A percentile compares a stretch with the other conserved stretches of the same genome.
phyloP scores from a whole-genome alignment of 768 basidiomycete species.

The Boletus reticuloceps region DNA sequence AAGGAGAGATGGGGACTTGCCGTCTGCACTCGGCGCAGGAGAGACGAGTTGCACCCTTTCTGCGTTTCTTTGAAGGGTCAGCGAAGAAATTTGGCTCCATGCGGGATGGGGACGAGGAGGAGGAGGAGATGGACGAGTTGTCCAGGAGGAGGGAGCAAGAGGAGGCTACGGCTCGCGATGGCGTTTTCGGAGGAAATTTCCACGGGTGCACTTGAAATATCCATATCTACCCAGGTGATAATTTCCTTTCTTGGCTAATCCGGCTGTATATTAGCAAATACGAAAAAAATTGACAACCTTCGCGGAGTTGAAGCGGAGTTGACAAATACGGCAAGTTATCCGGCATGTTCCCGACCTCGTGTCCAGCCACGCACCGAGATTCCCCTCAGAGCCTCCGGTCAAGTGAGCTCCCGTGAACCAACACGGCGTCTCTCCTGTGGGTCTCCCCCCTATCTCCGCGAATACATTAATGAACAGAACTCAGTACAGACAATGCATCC shows the following conservation, averaged over 20 bases:
- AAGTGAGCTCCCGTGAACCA: constrained; percentile 5
- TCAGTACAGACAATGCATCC: too few species aligned
- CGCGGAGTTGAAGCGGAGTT: constrained; percentile 26
- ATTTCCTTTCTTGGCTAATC: constrained; percentile 25
- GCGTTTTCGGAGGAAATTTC: constrained; percentile 17
- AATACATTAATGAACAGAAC: too few species aligned
- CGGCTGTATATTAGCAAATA: constrained; percentile 17
- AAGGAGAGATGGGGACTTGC: constrained; percentile 31
- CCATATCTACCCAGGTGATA: constrained; percentile 7
- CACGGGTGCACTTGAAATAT: constrained; percentile 14
- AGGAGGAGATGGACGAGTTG: not conserved
- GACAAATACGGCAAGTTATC: not conserved
- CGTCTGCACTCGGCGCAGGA: constrained; percentile 81
- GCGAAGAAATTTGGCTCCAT: constrained; percentile 29
- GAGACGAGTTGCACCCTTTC: constrained; percentile 72
- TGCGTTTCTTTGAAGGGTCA: constrained; percentile 50
- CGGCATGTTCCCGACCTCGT: constrained; percentile 19
- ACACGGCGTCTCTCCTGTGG: not conserved
- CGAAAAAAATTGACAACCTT: constrained; percentile 7
- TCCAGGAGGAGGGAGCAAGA: constrained; percentile 24
- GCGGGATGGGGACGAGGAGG: not conserved
- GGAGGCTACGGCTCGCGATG: constrained; percentile 13
- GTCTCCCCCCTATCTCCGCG: not conserved
- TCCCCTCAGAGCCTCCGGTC: constrained; percentile 4
- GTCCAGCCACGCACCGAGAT: constrained; percentile 6